Conservation (phyloP, 2,329 filamentous ascomycete species). For the Akanthomyces muscarius region DNA sequence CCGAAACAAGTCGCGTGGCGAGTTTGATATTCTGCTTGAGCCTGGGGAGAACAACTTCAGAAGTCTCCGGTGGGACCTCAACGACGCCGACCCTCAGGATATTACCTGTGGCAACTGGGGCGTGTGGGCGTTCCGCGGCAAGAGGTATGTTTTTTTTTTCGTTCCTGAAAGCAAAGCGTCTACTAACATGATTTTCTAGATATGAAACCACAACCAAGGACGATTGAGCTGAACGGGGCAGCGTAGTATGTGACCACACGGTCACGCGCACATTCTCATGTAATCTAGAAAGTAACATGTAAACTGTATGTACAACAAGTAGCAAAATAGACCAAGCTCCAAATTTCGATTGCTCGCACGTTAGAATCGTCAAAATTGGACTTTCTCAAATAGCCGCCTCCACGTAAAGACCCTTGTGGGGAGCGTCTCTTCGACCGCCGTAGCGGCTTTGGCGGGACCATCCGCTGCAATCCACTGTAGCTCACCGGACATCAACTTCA, state of each 20-base stretch:
- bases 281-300: conserved; percentile 15
- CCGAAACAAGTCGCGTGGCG: conserved; percentile 75
- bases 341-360: not conserved
- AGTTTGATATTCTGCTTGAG: conserved; percentile 87
- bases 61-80: conserved; percentile 93
- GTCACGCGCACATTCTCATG: not conserved
- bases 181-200: conserved; percentile 38
- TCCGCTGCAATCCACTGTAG: not conserved
- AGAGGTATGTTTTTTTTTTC: conserved; percentile 61
- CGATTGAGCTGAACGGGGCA: conserved; percentile 17
- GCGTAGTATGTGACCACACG: not conserved
- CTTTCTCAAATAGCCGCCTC: not conserved
- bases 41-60: conserved; percentile 93
- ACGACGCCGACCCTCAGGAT: conserved; percentile 91
- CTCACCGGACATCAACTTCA: not conserved
- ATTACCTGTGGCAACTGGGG: conserved; percentile 96
- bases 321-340: conserved; percentile 15
- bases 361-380: too few species aligned
- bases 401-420: not conserved
- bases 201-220: conserved; percentile 62
- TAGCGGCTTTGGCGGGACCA: not conserved
- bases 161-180: not conserved
- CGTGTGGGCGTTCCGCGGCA: conserved; percentile 93
- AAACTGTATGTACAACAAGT: conserved; percentile 16
- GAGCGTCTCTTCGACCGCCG: not conserved